Conservation (phyloP, 1,284 basidiomycete species). For the Malassezia sympodialis region DNA sequence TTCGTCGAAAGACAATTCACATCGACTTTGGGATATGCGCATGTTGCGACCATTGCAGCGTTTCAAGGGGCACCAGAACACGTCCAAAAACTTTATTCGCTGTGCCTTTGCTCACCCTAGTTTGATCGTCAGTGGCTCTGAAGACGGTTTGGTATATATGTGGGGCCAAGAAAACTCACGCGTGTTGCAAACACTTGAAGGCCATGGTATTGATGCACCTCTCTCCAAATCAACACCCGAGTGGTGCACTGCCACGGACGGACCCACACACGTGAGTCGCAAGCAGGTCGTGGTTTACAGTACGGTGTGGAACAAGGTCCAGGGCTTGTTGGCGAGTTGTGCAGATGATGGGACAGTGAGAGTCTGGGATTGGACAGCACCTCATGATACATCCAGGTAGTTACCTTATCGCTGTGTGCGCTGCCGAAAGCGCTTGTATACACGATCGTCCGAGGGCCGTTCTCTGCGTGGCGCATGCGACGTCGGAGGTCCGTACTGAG, state of each 20-base stretch:
- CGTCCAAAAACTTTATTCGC: conserved; percentile 52
- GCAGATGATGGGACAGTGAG: conserved; percentile 51
- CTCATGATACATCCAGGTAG: not conserved
- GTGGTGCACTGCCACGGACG: not conserved
- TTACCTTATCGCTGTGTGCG: not conserved
- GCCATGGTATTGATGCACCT: conserved; percentile 27
- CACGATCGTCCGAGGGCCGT: not conserved
- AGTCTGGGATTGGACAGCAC: conserved; percentile 47
- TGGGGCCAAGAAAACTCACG: conserved; percentile 45
- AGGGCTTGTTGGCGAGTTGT: conserved; percentile 48
- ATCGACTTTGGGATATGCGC: conserved; percentile 41
- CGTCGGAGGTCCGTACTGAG: not conserved
- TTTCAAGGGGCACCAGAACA: conserved; percentile 53
- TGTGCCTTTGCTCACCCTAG: conserved; percentile 49
- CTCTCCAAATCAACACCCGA: not conserved
- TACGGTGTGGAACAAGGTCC: conserved; percentile 49
- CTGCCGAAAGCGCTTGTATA: not conserved
- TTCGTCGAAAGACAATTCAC: conserved; percentile 52
- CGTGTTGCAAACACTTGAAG: conserved; percentile 44
- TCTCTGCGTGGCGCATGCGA: not conserved
- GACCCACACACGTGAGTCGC: not conserved
- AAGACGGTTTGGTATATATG: conserved; percentile 48
- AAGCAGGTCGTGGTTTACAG: conserved; percentile 48
- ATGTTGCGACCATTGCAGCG: conserved; percentile 48
- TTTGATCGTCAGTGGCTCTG: conserved; percentile 50